These are phyloP conservation scores for Clonostachys rosea DNA, from an alignment of 2,329 filamentous ascomycete species.

Conservation along the genomic window DNA sequence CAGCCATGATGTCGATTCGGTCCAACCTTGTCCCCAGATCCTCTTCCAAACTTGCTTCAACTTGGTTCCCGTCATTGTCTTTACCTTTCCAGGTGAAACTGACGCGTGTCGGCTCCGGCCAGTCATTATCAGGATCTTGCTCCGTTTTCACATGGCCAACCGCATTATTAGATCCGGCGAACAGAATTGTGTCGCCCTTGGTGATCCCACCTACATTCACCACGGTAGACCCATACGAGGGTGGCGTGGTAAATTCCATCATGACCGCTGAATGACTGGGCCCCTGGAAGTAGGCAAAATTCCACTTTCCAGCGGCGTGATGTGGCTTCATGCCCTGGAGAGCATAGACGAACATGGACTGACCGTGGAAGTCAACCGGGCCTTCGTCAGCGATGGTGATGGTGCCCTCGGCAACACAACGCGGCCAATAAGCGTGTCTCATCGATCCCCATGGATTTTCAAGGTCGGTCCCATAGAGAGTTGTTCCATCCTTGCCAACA, in stretches of 20 bases:
- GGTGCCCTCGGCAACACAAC: slow-evolving; percentile 75
- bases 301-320: slow-evolving; percentile 89
- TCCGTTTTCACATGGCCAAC: slow-evolving; percentile 66
- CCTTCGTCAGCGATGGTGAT: slow-evolving; percentile 69
- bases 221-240: slow-evolving; percentile 81
- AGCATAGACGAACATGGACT: slow-evolving; percentile 75
- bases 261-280: slow-evolving; percentile 81
- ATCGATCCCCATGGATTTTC: slow-evolving; percentile 86
- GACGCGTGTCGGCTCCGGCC: slow-evolving; percentile 78
- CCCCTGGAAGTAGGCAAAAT: slow-evolving; percentile 88
- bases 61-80: slow-evolving; percentile 68
- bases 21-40: slow-evolving; percentile 67
- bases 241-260: slow-evolving; percentile 95
- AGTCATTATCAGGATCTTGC: slow-evolving; percentile 73
- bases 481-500: slow-evolving; percentile 77
- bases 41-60: slow-evolving; percentile 67
- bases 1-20: slow-evolving; percentile 87
- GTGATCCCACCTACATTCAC: slow-evolving; percentile 81
- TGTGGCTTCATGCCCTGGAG: slow-evolving; percentile 99
- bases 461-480: slow-evolving; percentile 81
- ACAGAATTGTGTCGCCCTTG: slow-evolving; percentile 76
- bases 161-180: slow-evolving; percentile 61
- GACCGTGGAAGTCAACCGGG: slow-evolving; percentile 76
- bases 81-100: slow-evolving; percentile 77
- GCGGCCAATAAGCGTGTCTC: slow-evolving; percentile 92